Percentiles rank a stretch among this genome's conserved stretches.
These are phyloP conservation scores for Mercurialis annua DNA, from an alignment of 345 rosid species.

Conservation along the genomic window DNA sequence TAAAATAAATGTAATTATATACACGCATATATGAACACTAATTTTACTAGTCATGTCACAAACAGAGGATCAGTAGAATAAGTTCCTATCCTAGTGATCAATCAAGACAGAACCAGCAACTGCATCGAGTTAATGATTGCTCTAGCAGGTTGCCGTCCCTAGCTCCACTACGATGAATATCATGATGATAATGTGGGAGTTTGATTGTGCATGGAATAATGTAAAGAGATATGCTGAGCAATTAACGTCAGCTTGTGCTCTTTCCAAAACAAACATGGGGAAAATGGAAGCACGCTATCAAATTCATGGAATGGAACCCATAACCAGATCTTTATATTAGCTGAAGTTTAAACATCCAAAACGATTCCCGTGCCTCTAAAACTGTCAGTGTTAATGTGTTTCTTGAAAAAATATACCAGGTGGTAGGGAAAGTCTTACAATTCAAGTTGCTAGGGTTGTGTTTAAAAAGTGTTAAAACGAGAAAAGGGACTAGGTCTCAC, in stretches of 20 bases:
- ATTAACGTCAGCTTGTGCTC: background rate
- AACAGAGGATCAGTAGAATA: background rate
- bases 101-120: background rate
- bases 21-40: no score
- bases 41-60: background rate
- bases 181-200: background rate
- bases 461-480: background rate
- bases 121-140: background rate
- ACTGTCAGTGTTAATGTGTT: background rate
- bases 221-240: background rate
- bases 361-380: background rate
- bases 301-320: background rate
- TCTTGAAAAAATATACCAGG: background rate
- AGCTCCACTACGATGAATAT: background rate
- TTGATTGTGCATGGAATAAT: background rate
- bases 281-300: background rate
- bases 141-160: background rate
- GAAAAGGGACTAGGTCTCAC: conserved; percentile 28
- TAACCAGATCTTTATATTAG: background rate
- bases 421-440: background rate
- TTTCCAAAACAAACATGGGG: background rate
- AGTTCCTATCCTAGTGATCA: background rate
- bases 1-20: background rate
- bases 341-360: background rate
- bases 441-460: background rate